Percentiles rank a stretch among this genome's conserved stretches.
Evolutionary conservation across 179 eudicot species (phyloP).

Genomic region (Patellifolia procumbens): DNA sequence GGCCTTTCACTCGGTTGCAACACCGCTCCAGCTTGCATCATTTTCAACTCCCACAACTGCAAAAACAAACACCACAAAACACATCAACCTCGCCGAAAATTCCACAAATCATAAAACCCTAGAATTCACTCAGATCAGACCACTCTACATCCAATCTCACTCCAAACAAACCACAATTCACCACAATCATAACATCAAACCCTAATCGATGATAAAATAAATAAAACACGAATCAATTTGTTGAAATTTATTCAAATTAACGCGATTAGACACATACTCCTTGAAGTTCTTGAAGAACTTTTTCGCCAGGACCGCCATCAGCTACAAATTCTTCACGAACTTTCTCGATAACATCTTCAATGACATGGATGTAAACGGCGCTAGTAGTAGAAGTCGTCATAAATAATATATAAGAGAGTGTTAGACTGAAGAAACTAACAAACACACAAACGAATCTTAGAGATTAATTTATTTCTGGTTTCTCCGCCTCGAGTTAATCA

Average conservation of each 20-base stretch:
- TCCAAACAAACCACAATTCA: constrained; percentile 12
- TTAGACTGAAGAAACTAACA: too few species aligned
- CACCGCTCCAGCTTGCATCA: constrained; percentile 90
- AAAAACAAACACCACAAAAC: background rate
- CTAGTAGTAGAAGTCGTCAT: constrained; percentile 75
- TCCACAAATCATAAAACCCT: constrained; percentile 39
- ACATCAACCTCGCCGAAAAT: constrained; percentile 15
- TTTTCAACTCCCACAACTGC: constrained; percentile 87
- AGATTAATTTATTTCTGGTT: background rate
- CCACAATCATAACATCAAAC: constrained; percentile 14
- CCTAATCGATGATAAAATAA: constrained; percentile 15
- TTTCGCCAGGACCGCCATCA: constrained; percentile 73
- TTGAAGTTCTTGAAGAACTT: constrained; percentile 73
- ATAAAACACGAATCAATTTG: background rate
- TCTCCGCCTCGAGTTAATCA: background rate
- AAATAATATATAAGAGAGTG: background rate
- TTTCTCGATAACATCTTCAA: constrained; percentile 88
- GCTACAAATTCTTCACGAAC: constrained; percentile 80
- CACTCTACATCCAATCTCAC: constrained; percentile 13
- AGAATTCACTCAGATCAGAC: constrained; percentile 20
- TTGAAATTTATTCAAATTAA: background rate
- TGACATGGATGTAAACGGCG: constrained; percentile 74
- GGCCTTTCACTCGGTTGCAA: constrained; percentile 78
- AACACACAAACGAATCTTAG: background rate
- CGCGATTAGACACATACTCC: constrained; percentile 37